Evolutionary conservation across 441 rosid species (phyloP), one percentile per base, ranked within the genome.

Genomic region (Metrosideros polymorpha): DNA sequence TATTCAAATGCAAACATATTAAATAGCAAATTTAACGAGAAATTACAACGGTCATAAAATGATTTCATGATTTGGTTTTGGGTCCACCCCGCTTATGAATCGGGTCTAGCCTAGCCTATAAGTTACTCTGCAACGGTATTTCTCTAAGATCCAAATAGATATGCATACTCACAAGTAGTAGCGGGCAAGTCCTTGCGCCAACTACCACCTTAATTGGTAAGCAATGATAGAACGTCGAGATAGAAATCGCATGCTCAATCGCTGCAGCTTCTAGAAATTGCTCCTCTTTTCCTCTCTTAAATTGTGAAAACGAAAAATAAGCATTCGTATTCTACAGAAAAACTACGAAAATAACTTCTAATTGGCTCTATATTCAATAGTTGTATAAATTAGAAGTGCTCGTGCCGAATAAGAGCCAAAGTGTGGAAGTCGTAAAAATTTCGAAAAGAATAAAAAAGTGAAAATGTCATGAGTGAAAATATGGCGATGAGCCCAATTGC

Each of bases 141-240:
- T 52, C 18, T 52, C 18, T 50, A 19, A 9, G 27, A 19, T 35
- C 14, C 9, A 0, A 22, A 71, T 39, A 39, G 15, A 22, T 10
- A 10, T 39, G 9, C 1, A 3, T 22, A 2, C 17, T 5, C 14
- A 10, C 3, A 1, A 39, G 15, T 0, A 10, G 0, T 2, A 32
- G 5, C 0, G 0, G 2, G 2, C 2, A 35, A 10, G 43, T 19
- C 0, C 0, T 32, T 32, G 0, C 25, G 4, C 4, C 8, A 9
- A 19, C 0, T 1, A 0, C 15, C 0, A 1, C 14, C 7, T 32
- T 18, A 63, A 17, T 54, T 18, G 25, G 12, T 63, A 4, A 1
- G 12, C 12, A 0, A 32, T 2, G 9, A 66, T 66, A 47, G 43
- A 66, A 35, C 0, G 1, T 0, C 1, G 4, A 63, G 7, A 18